Percentiles rank a stretch among this genome's conserved stretches.
Evolutionary conservation across 164 flowering plant species (phyloP).

Genomic region (Kingdonia uniflora): DNA sequence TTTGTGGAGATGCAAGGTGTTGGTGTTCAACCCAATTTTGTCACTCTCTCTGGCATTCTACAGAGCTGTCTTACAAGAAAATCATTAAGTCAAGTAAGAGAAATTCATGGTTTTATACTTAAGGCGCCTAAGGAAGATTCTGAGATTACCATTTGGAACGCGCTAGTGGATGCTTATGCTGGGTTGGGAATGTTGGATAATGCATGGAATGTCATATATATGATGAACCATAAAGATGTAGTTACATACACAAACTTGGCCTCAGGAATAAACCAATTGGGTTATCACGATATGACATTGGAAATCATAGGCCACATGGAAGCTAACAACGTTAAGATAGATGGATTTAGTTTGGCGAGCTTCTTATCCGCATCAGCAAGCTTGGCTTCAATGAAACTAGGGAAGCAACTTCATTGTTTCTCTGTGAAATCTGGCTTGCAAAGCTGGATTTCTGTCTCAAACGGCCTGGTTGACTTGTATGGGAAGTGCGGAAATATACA

Average conservation of each 20-base stretch:
- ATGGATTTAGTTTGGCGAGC: slow-evolving; percentile 34
- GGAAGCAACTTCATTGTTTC: slow-evolving; percentile 45
- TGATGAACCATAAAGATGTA: slow-evolving; percentile 35
- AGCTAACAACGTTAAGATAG: slow-evolving; percentile 30
- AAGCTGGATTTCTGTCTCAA: slow-evolving; percentile 30
- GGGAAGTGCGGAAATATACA: slow-evolving; percentile 41
- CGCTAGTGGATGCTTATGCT: slow-evolving; percentile 45
- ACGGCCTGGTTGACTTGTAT: slow-evolving; percentile 42
- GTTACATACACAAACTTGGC: slow-evolving; percentile 51
- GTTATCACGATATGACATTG: slow-evolving; percentile 34
- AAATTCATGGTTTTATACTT: slow-evolving; percentile 31
- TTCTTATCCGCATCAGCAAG: slow-evolving; percentile 48
- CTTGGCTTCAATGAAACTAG: slow-evolving; percentile 29
- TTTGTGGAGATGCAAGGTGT: slow-evolving; percentile 27
- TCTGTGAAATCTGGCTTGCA: slow-evolving; percentile 36
- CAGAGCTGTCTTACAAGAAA: slow-evolving; percentile 19
- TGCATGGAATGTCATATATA: slow-evolving; percentile 25
- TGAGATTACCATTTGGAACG: slow-evolving; percentile 31
- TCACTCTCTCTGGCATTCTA: slow-evolving; percentile 37
- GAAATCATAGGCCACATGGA: slow-evolving; percentile 24
- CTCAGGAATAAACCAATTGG: slow-evolving; percentile 34
- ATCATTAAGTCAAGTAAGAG: slow-evolving; percentile 18
- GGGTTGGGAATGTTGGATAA: slow-evolving; percentile 26
- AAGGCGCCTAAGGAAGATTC: slow-evolving; percentile 19
- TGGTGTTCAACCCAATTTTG: slow-evolving; percentile 39